These are phyloP conservation scores for Flueggea neowawraea DNA, from an alignment of 441 rosid genomes.

Conservation along the genomic window DNA sequence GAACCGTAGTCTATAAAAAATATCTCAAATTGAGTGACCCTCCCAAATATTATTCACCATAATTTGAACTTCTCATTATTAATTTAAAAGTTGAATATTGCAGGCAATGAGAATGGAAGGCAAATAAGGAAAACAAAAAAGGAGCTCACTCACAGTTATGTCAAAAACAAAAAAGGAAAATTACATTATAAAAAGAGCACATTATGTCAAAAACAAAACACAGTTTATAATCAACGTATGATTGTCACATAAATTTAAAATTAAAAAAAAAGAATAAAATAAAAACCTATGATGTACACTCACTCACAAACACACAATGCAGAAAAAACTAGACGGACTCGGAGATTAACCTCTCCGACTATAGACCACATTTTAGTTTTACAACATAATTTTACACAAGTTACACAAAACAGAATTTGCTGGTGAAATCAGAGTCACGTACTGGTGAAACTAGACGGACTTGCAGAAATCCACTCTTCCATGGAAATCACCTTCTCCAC, in stretches of 20 bases:
- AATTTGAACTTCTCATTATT: too few relatives aligned
- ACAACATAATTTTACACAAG: constrained; percentile 26
- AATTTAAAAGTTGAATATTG: background rate
- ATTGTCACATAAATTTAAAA: constrained; percentile 3
- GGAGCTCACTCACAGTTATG: too few relatives aligned
- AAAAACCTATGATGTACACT: constrained; percentile 53
- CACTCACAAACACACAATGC: constrained; percentile 33
- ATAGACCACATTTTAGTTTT: constrained; percentile 17
- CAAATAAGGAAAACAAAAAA: background rate
- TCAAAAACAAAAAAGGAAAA: too few relatives aligned
- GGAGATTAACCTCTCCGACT: constrained; percentile 15
- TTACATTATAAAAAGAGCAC: constrained; percentile 9
- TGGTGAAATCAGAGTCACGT: constrained; percentile 15
- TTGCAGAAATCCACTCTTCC: constrained; percentile 13
- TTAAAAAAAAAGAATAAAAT: background rate
- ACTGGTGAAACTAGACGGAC: too few relatives aligned
- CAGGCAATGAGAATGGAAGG: background rate
- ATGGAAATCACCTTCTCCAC: constrained; percentile 56
- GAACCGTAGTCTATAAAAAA: too few relatives aligned
- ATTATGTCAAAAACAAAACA: constrained; percentile 16
- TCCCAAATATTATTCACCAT: background rate
- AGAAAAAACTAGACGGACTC: constrained; percentile 8
- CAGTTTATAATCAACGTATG: constrained; percentile 17
- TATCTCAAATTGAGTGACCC: too few relatives aligned
- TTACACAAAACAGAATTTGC: constrained; percentile 15